Conservation (phyloP, 2,329 filamentous ascomycete species). For the Penicillium sp. region DNA sequence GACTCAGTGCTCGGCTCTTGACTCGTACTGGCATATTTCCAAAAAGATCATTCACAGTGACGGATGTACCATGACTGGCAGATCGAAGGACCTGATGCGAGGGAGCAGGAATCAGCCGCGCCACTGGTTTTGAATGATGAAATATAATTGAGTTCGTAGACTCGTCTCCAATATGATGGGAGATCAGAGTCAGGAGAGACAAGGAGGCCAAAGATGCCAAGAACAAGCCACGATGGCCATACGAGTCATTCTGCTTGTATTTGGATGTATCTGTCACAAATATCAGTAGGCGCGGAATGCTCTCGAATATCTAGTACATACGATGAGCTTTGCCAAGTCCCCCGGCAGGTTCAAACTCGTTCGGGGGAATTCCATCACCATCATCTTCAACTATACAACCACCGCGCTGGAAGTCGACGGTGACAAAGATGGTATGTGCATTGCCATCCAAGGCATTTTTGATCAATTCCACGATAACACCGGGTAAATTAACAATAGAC, state of each 20-base stretch:
- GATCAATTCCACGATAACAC: conserved; percentile 69
- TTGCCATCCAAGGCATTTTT: conserved; percentile 83
- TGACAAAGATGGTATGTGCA: conserved; percentile 68
- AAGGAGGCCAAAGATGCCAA: conserved; percentile 74
- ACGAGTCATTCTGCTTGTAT: conserved; percentile 50
- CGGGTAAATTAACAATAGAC: conserved; percentile 72
- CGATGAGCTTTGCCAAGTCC: conserved; percentile 73
- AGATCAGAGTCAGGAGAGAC: conserved; percentile 75
- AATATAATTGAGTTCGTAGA: conserved; percentile 65
- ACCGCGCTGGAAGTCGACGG: conserved; percentile 73
- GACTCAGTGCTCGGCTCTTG: conserved; percentile 68
- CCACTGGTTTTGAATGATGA: conserved; percentile 68
- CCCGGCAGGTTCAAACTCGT: conserved; percentile 70
- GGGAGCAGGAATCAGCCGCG: conserved; percentile 63
- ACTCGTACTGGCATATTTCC: conserved; percentile 88
- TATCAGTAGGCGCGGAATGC: conserved; percentile 8
- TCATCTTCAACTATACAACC: conserved; percentile 82
- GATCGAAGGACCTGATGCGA: conserved; percentile 58
- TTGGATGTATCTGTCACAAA: conserved; percentile 73
- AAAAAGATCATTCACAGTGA: conserved; percentile 78
- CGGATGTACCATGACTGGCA: conserved; percentile 70
- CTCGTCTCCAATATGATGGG: conserved; percentile 57
- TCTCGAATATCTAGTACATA: conserved; percentile 39
- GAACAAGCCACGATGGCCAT: conserved; percentile 74
- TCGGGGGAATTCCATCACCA: conserved; percentile 71